Base-by-base conservation (phyloP, 257 asterid genomes). In the Solanum chaucha region DNA sequence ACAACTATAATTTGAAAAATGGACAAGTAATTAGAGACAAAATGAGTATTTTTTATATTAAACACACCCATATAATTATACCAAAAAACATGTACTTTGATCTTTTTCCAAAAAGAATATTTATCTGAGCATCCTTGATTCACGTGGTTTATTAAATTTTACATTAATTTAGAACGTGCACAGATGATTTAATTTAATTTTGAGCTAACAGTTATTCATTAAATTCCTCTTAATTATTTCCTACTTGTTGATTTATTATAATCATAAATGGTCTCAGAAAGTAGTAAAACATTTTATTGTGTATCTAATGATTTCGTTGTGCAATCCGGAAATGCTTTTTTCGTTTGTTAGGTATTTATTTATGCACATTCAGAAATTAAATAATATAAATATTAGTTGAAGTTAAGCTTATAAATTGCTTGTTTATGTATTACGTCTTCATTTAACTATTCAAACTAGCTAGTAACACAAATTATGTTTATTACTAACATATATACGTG, bases 381-480 rank as follows among this genome's bases (percentile, higher is more conserved):
- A 51, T 0, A 0, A 51, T 51, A 51, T 17, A 17, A 17, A 17
- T 17, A 0, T 51, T 51, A 51, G 0, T 17, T 5, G 0, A 17
- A 51, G 1, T 51, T 17, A 51, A 51, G 4, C 22, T 51, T 34
- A 34, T 34, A 17, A 51, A 17, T 6, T 5, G 10, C 4, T 17
- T 51, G 4, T 17, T 51, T 51, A 17, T 17, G 4, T 17, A 5
- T 5, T 17, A 51, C 0, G 10, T 51, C n/a, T 51, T 51, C 35
- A 65, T 65, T 65, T 65, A 65, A 65, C 34, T 65, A 24, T 24
- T 65, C 72, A 65, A 61, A 24, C 35, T 65, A 65, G 34, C 35
- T 5, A 11, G 19, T 65, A 65, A 24, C 8, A 24, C 2, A 65
- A 12, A 51, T 51, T 51, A 0, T 51, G 0, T 24, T 24, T 24